Conservation (phyloP, 2,329 filamentous ascomycete genomes). For the Chaetothyriales sp. region DNA sequence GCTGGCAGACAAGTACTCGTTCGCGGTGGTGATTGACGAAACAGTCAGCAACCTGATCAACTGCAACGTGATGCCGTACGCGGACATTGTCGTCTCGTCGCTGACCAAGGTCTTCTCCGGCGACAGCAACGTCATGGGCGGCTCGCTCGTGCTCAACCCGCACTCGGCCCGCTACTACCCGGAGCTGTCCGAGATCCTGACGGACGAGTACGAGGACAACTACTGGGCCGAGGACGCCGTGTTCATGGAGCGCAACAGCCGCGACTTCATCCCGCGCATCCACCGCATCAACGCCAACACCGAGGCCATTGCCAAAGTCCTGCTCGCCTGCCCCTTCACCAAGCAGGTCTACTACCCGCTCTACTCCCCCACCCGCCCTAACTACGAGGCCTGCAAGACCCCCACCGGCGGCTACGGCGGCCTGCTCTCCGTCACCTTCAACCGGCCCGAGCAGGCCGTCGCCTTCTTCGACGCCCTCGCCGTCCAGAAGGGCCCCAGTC, state of each 20-base stretch:
- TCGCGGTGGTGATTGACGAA: conserved; percentile 84
- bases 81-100: conserved; percentile 85
- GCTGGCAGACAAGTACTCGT: conserved; percentile 70
- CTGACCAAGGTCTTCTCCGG: conserved; percentile 95
- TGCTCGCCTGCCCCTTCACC: conserved; percentile 48
- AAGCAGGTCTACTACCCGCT: conserved; percentile 81
- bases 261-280: conserved; percentile 73
- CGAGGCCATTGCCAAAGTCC: conserved; percentile 61
- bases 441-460: conserved; percentile 52
- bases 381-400: conserved; percentile 67
- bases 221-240: conserved; percentile 91
- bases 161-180: conserved; percentile 51
- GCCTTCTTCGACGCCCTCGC: conserved; percentile 75
- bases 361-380: conserved; percentile 48
- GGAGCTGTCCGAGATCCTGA: conserved; percentile 50
- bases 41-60: conserved; percentile 96
- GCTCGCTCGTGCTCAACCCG: conserved; percentile 51
- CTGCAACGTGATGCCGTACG: conserved; percentile 75
- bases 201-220: conserved; percentile 62
- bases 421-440: conserved; percentile 69
- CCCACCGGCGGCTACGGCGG: conserved; percentile 75
- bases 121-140: conserved; percentile 97
- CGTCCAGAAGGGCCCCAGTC: conserved; percentile 81
- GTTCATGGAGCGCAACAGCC: conserved; percentile 90
- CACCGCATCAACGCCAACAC: conserved; percentile 74